Conservation (phyloP, 2,329 filamentous ascomycete species). For the Penicillium verrucosum region DNA sequence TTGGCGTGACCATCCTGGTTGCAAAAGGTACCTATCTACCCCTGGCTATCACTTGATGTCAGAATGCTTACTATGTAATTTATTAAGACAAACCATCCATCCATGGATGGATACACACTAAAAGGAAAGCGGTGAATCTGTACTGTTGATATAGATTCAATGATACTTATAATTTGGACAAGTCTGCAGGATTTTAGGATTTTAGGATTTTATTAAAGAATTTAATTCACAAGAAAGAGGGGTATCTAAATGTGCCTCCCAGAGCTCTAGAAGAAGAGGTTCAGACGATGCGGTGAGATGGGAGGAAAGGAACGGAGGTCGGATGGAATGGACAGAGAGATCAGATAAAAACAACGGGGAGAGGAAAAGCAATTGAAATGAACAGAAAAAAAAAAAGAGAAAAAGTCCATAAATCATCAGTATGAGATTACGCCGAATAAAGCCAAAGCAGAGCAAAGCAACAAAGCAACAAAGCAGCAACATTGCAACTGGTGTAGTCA, state of each 20-base stretch:
- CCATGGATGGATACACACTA: too few relatives aligned
- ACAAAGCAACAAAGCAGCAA: slow-evolving; percentile 8
- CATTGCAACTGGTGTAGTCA: not conserved
- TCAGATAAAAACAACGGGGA: not conserved
- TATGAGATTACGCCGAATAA: not conserved
- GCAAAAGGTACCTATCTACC: too few relatives aligned
- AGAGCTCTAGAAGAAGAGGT: slow-evolving; percentile 11
- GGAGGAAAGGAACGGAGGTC: not conserved
- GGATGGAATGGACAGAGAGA: not conserved
- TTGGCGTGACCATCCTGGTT: too few relatives aligned
- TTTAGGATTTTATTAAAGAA: slow-evolving; percentile 1
- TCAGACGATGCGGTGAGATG: slow-evolving; percentile 5
- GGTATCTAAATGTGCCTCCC: slow-evolving; percentile 36
- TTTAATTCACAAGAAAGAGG: slow-evolving; percentile 19
- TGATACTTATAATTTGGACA: not conserved
- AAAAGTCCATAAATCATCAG: not conserved
- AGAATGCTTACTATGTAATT: too few relatives aligned
- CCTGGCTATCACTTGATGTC: too few relatives aligned
- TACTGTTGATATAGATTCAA: not conserved
- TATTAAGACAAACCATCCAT: too few relatives aligned
- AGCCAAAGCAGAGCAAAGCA: not conserved
- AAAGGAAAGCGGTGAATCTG: too few relatives aligned
- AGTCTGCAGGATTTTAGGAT: not conserved
- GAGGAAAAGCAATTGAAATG: not conserved
- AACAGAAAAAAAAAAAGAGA: not conserved